These are phyloP conservation scores for Tulasnella sp. DNA, from an alignment of 768 basidiomycete species.

Conservation along the genomic window DNA sequence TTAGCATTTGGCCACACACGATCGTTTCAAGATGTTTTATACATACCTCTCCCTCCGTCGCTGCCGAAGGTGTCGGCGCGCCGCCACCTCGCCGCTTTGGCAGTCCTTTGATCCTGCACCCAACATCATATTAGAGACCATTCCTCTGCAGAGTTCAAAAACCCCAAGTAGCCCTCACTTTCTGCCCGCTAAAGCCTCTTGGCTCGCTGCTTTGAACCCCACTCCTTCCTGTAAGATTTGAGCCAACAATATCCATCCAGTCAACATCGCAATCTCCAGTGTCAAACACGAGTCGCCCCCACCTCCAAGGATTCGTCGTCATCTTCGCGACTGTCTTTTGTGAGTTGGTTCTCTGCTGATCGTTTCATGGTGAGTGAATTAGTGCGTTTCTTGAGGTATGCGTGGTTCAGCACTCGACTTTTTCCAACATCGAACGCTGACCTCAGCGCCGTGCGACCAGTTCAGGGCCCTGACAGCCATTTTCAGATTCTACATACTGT, in stretches of 20 bases:
- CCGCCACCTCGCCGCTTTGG: constrained; percentile 5
- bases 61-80: background rate
- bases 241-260: background rate
- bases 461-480: background rate
- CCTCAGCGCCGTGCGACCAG: background rate
- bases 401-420: constrained; percentile 5
- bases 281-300: background rate
- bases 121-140: background rate
- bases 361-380: constrained; percentile 7
- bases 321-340: constrained; percentile 7
- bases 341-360: constrained; percentile 5
- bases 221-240: background rate
- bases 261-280: background rate
- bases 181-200: constrained; percentile 4
- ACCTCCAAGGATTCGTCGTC: constrained; percentile 11
- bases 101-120: constrained; percentile 13
- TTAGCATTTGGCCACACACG: background rate
- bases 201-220: background rate
- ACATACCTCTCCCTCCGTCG: background rate
- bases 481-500: background rate
- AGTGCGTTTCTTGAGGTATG: background rate
- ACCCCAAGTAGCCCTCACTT: background rate
- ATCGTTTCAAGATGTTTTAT: background rate
- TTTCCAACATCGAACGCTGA: constrained; percentile 2
- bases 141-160: background rate